phyloP scores from a whole-genome alignment of 495 filamentous ascomycete species.

The Tuber aestivum region DNA sequence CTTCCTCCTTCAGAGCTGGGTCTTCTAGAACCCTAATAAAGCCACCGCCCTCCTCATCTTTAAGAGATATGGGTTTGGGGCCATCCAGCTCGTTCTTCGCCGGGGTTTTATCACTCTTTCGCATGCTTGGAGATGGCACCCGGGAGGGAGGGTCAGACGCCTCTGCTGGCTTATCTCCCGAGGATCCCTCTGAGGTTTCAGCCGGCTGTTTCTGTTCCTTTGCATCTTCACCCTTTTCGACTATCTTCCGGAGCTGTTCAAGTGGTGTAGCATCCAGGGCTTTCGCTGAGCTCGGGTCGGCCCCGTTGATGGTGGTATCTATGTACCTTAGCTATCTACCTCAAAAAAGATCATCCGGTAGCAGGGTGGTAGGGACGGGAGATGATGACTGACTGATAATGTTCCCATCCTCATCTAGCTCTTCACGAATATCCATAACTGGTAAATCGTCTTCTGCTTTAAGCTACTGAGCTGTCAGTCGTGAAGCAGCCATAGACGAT shows the following conservation, averaged over 20 bases:
- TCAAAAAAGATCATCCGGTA: background rate
- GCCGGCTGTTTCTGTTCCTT: slow-evolving; percentile 44
- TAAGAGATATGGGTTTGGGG: slow-evolving; percentile 17
- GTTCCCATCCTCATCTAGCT: slow-evolving; percentile 87
- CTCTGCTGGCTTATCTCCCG: slow-evolving; percentile 8
- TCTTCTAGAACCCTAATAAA: slow-evolving; percentile 32
- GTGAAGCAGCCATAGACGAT: slow-evolving; percentile 41
- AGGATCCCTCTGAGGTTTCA: slow-evolving; percentile 43
- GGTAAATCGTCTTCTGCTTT: slow-evolving; percentile 62
- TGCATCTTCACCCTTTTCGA: slow-evolving; percentile 48
- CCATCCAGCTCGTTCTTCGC: background rate
- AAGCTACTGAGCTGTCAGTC: slow-evolving; percentile 46
- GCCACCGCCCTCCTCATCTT: slow-evolving; percentile 33
- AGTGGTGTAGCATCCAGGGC: slow-evolving; percentile 43
- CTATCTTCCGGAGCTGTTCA: slow-evolving; percentile 49
- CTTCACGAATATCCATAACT: slow-evolving; percentile 80
- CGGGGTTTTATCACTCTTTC: slow-evolving; percentile 11
- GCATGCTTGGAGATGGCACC: background rate
- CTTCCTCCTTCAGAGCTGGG: slow-evolving; percentile 18
- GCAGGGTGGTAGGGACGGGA: no score
- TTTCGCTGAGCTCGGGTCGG: slow-evolving; percentile 40
- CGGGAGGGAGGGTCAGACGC: slow-evolving; percentile 15
- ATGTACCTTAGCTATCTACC: background rate
- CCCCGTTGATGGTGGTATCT: slow-evolving; percentile 28
- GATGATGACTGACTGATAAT: slow-evolving; percentile 50